Base-by-base conservation (phyloP, 2,329 filamentous ascomycete species). In the Bertia moriformis region DNA sequence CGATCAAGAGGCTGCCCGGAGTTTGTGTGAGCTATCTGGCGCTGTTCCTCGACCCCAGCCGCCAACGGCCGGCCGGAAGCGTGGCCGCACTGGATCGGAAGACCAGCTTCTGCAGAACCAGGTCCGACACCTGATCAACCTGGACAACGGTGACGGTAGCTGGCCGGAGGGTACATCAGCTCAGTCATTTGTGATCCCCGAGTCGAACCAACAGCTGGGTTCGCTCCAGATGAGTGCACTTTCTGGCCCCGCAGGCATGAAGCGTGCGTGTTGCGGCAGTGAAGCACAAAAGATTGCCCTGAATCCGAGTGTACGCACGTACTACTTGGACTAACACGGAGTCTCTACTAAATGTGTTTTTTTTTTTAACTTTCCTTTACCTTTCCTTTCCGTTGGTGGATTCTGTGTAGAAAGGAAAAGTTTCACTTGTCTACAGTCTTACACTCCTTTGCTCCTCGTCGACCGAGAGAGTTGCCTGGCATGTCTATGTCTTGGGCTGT, bases 181-280 rank as follows among this genome's bases (percentile, higher is more conserved):
- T 29, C 24, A 29, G 24, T 29, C 24, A 10, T n/a, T 29, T n/a
- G n/a, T n/a, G n/a, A n/a, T n/a, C n/a, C n/a, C n/a, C n/a, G 53
- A 42, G 51, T 54, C 5, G 49, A 50, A 37, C 53, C 56, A 43
- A 17, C 45, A 46, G 18, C 39, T 52, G 18, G 45, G 42, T 39
- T 44, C 48, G 19, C 44, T 52, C 18, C 44, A 48, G 22, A 39
- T 45, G 30, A 45, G 44, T 37, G 42, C 49, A 27, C 45, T 60
- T 14, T 53, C 57, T 30, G 51, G 51, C n/a, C 51, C 39, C 2
- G 52, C 49, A 7, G 55, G 56, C 36, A 55, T 57, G 51, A 61
- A 61, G 45, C 57, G 59, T 37, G 55, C 57, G 22, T 60, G 59
- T 48, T 60, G 58, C 40, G 58, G 55, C 27, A 56, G 51, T 37